Base-by-base conservation (phyloP, 164 flowering plant genomes). In the Houttuynia cordata region DNA sequence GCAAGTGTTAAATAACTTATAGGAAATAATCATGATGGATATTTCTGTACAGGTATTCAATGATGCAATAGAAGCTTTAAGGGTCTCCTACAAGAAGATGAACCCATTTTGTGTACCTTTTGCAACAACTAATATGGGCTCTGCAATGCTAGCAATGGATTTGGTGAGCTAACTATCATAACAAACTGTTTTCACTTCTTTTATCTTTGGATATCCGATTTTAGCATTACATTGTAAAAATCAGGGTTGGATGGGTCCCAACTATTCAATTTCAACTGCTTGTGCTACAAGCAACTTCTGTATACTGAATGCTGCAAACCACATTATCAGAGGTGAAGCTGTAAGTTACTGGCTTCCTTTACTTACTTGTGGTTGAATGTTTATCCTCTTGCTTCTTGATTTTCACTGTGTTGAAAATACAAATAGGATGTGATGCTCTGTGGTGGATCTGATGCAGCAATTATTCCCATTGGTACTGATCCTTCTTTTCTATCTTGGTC, bases 181-280 rank as follows among this genome's bases (percentile, higher is more conserved):
- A 15, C 34, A 45, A 22, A 23, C 22, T 50, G 10, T 10, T 8
- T 37, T 20, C n/a, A 22, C 58, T 67, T 51, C 23, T 67, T 12
- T 19, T 56, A n/a, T 17, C 25, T 60, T 55, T 49, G 22, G 21
- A 45, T 62, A 4, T 18, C 45, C 37, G 22, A 53, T 53, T 53
- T 52, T 53, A 18, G 56, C 12, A 1, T 4, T 17, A 30, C 45
- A 20, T 18, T 40, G 25, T 56, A 4, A 52, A 69, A 23, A 73
- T 56, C 83, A 94, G 99, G 99, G 97, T 51, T 94, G 99, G 99
- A 91, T 94, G 99, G 99, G 99, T 12, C 99, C 99, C 63, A 94
- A 88, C 76, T 94, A 94, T 68, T 94, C 99, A 24, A 94, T 94
- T 62, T 91, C 99, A 49, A 86, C 99, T 55, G 99, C 99, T 68